These are phyloP conservation scores for Calonectria pseudoturangicola DNA, from an alignment of 2,329 filamentous ascomycete genomes.

Conservation along the genomic window DNA sequence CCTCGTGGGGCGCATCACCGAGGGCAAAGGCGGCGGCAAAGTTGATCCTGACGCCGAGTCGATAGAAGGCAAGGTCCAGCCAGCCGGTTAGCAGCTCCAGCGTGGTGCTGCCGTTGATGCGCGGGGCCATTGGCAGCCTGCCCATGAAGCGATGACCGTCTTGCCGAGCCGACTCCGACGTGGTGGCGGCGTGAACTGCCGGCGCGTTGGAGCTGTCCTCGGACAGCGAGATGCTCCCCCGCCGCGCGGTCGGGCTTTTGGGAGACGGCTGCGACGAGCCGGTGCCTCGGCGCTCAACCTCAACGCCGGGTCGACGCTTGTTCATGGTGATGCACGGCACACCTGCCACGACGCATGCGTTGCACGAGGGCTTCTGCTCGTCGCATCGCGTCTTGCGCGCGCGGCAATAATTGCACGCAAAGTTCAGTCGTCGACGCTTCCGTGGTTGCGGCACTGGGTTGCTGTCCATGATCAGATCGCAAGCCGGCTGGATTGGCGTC, in stretches of 20 bases:
- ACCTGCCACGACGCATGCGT: slow-evolving; percentile 8
- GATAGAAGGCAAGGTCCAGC: slow-evolving; percentile 9
- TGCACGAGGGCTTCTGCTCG: slow-evolving; percentile 29
- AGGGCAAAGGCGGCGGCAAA: neutral
- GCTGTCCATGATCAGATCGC: neutral
- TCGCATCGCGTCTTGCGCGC: slow-evolving; percentile 30
- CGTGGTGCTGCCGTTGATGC: neutral
- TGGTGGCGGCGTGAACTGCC: neutral
- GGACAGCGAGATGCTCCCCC: neutral
- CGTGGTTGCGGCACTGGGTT: neutral
- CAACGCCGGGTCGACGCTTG: slow-evolving; percentile 1
- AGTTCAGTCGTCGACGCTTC: slow-evolving; percentile 27
- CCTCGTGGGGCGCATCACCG: neutral
- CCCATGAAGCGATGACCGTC: neutral
- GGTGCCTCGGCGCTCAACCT: slow-evolving; percentile 6
- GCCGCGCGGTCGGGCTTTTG: neutral
- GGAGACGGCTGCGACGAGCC: slow-evolving; percentile 2
- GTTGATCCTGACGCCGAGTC: neutral
- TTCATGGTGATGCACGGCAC: slow-evolving; percentile 20
- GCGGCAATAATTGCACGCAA: slow-evolving; percentile 35
- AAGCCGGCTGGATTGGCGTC: neutral
- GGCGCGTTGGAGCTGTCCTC: neutral
- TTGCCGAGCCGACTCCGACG: neutral
- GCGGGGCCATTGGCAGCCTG: neutral
- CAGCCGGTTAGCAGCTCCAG: neutral